phyloP scores from a whole-genome alignment of 1,284 basidiomycete species.

The Fomitopsis schrenkii region DNA sequence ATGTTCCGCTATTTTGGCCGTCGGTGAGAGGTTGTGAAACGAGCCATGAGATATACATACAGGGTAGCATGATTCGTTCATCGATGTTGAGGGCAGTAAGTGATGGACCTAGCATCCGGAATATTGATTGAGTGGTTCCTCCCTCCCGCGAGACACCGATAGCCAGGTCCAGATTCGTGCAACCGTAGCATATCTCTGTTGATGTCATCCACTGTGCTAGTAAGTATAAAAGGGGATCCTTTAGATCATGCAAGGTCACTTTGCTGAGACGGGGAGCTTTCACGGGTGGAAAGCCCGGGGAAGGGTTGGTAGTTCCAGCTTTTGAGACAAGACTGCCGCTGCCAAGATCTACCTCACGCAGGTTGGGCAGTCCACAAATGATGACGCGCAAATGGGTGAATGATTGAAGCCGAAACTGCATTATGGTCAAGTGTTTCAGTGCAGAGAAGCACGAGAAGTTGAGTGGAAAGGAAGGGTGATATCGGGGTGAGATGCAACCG shows the following conservation, averaged over 20 bases:
- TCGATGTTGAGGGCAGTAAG: too few relatives aligned
- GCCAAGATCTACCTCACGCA: background rate
- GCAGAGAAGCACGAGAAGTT: background rate
- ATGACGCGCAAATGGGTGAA: background rate
- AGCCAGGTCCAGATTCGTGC: too few relatives aligned
- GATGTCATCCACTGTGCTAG: too few relatives aligned
- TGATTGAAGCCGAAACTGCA: background rate
- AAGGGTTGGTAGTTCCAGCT: background rate
- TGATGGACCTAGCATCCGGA: too few relatives aligned
- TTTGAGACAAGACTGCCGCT: background rate
- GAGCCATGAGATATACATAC: too few relatives aligned
- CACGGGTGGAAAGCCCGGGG: background rate
- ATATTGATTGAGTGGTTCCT: too few relatives aligned
- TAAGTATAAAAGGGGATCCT: too few relatives aligned
- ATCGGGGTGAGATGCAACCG: background rate
- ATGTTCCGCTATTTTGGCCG: background rate
- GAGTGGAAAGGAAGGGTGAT: background rate
- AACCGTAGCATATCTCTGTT: too few relatives aligned
- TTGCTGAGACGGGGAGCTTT: background rate
- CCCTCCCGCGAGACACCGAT: too few relatives aligned
- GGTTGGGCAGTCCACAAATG: background rate
- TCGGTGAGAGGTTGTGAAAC: too few relatives aligned
- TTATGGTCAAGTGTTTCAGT: background rate
- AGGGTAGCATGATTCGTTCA: too few relatives aligned
- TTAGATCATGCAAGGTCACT: too few relatives aligned